Evolutionary conservation across 345 rosid genomes (phyloP).

Genomic region (Mercurialis annua): DNA sequence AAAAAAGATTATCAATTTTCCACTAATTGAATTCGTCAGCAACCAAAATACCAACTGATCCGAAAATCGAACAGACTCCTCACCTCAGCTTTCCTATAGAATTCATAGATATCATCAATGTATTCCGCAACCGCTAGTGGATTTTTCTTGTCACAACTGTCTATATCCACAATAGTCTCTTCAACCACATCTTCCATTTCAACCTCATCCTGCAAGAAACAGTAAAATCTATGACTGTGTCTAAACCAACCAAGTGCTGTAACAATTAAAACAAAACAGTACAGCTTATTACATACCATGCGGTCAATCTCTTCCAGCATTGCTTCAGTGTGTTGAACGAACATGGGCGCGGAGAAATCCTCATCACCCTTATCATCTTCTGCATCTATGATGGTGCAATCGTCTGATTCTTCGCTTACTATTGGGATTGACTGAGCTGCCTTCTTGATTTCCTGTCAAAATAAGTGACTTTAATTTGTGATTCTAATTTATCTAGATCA

Average conservation of each 20-base stretch:
- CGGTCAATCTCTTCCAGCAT: conserved; percentile 81
- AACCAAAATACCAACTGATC: background rate
- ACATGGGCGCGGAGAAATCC: conserved; percentile 71
- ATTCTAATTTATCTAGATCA: background rate
- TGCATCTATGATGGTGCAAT: conserved; percentile 44
- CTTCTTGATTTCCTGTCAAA: conserved; percentile 46
- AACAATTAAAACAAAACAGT: background rate
- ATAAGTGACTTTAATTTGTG: background rate
- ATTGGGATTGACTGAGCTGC: conserved; percentile 19
- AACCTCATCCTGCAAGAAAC: conserved; percentile 57
- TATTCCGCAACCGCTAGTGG: conserved; percentile 85
- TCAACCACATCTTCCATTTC: conserved; percentile 79
- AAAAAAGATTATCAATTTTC: background rate
- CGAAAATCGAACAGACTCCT: conserved; percentile 1
- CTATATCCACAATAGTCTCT: conserved; percentile 62
- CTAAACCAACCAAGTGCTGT: background rate
- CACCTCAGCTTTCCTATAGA: conserved; percentile 83
- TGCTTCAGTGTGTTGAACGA: conserved; percentile 85
- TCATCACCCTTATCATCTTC: conserved; percentile 36
- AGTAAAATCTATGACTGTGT: background rate
- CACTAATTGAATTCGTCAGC: background rate
- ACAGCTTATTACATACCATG: conserved; percentile 49
- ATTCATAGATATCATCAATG: conserved; percentile 58
- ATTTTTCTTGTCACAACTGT: conserved; percentile 57
- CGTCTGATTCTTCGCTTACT: conserved; percentile 36